Evolutionary conservation across 306 rosid species (phyloP).

Genomic region (Rosa rugosa): DNA sequence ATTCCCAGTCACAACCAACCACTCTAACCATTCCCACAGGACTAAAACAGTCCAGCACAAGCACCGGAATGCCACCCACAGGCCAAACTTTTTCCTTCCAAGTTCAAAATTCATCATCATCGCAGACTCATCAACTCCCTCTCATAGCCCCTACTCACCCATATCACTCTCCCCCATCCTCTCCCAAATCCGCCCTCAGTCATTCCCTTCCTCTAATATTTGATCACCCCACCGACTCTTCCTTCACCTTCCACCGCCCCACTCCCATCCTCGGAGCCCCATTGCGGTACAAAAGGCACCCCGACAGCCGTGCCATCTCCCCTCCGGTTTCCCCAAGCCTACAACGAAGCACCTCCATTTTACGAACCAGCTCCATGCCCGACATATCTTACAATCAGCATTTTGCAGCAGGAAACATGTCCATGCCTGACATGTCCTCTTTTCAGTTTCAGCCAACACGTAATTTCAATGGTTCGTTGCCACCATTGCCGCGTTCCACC

Average conservation of each 20-base stretch:
- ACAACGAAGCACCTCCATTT: constrained; percentile 8
- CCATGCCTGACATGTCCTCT: constrained; percentile 27
- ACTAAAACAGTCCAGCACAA: constrained; percentile 18
- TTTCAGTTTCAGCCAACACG: constrained; percentile 44
- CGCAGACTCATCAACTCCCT: constrained; percentile 18
- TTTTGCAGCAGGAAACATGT: neutral
- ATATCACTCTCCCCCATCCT: constrained; percentile 45
- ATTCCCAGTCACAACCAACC: constrained; percentile 18
- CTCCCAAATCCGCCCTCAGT: constrained; percentile 31
- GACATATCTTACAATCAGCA: constrained; percentile 37
- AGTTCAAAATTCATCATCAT: constrained; percentile 20
- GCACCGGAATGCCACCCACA: constrained; percentile 22
- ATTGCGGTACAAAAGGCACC: constrained; percentile 48
- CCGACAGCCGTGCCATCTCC: constrained; percentile 11
- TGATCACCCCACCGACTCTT: constrained; percentile 15
- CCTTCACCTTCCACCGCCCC: constrained; percentile 66
- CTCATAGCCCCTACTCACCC: constrained; percentile 33
- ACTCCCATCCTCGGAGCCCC: constrained; percentile 54
- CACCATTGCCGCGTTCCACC: constrained; percentile 28
- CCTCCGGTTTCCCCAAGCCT: constrained; percentile 27
- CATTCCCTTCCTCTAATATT: constrained; percentile 18
- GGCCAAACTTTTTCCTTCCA: constrained; percentile 31
- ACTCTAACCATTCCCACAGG: constrained; percentile 30
- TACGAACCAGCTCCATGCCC: constrained; percentile 13
- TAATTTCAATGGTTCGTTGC: constrained; percentile 25